Percentiles rank a stretch among this genome's conserved stretches.
phyloP scores from a whole-genome alignment of 805 yeast species.

The Monosporozyma yasuniensis region DNA sequence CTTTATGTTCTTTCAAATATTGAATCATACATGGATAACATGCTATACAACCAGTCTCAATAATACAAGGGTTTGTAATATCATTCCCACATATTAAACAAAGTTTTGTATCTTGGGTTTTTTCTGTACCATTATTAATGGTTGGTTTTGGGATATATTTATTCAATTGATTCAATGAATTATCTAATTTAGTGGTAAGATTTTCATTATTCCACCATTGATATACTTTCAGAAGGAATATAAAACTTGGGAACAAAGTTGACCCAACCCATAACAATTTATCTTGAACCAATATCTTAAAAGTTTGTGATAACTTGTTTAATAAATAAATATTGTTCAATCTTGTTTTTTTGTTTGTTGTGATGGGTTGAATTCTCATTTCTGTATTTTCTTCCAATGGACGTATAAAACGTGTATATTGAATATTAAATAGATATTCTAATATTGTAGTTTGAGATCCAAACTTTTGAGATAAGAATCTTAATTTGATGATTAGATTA shows the following conservation, averaged over 20 bases:
- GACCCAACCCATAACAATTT: neutral
- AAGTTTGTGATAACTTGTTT: neutral
- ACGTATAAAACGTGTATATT: slow-evolving; percentile 40
- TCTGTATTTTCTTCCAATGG: slow-evolving; percentile 6
- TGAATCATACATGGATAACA: slow-evolving; percentile 81
- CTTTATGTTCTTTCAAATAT: slow-evolving; percentile 43
- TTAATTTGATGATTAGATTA: slow-evolving; percentile 49
- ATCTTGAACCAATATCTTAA: neutral
- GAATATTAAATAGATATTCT: slow-evolving; percentile 52
- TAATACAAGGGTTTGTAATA: slow-evolving; percentile 70
- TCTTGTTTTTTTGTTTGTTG: slow-evolving; percentile 16
- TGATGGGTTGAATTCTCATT: neutral
- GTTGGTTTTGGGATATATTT: slow-evolving; percentile 30
- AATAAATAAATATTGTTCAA: neutral
- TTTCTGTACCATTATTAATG: neutral
- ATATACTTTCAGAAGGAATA: slow-evolving; percentile 70
- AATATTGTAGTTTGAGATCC: slow-evolving; percentile 50
- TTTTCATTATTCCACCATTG: slow-evolving; percentile 92
- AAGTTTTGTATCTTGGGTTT: neutral
- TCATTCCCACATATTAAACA: slow-evolving; percentile 66
- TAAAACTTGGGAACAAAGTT: slow-evolving; percentile 61
- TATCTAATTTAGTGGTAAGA: slow-evolving; percentile 50
- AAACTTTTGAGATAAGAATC: slow-evolving; percentile 57
- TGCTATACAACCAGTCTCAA: slow-evolving; percentile 86
- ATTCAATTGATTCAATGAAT: slow-evolving; percentile 39